phyloP scores from a whole-genome alignment of 164 flowering plant genomes.

The Cinnamomum chago region DNA sequence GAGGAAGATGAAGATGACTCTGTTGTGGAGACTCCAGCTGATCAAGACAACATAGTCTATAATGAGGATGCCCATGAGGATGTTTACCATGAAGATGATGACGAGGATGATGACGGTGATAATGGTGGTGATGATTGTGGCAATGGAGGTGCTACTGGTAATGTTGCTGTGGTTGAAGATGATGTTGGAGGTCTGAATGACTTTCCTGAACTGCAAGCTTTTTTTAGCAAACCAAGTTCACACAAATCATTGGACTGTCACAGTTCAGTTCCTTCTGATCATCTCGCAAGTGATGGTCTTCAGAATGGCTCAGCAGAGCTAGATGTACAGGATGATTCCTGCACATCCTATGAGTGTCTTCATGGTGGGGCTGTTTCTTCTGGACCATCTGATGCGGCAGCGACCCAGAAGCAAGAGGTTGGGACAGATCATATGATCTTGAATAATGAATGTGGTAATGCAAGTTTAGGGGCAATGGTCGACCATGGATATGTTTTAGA shows the following conservation, averaged over 20 bases:
- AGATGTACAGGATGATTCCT: slow-evolving; percentile 42
- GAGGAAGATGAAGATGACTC: slow-evolving; percentile 46
- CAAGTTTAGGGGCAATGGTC: slow-evolving; percentile 6
- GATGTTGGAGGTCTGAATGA: slow-evolving; percentile 21
- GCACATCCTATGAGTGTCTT: slow-evolving; percentile 35
- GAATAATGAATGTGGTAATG: slow-evolving; percentile 12
- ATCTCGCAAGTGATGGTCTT: slow-evolving; percentile 4
- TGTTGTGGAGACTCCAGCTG: slow-evolving; percentile 36
- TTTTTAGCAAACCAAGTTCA: background rate
- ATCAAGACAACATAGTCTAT: slow-evolving; percentile 13
- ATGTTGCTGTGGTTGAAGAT: slow-evolving; percentile 16
- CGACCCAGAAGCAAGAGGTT: slow-evolving; percentile 10
- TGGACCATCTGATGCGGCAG: slow-evolving; percentile 16
- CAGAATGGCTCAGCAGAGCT: slow-evolving; percentile 20
- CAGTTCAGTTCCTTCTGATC: background rate
- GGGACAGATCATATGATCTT: slow-evolving; percentile 22
- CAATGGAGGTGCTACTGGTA: slow-evolving; percentile 15
- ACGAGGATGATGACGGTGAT: slow-evolving; percentile 6
- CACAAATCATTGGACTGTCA: background rate
- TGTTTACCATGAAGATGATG: slow-evolving; percentile 14
- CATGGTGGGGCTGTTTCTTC: slow-evolving; percentile 7
- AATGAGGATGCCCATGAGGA: slow-evolving; percentile 8
- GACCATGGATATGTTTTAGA: slow-evolving; percentile 31
- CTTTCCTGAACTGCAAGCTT: slow-evolving; percentile 2
- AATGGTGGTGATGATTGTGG: slow-evolving; percentile 6